These are phyloP conservation scores for Phaseolus lunatus DNA, from an alignment of 306 rosid genomes.

Conservation along the genomic window DNA sequence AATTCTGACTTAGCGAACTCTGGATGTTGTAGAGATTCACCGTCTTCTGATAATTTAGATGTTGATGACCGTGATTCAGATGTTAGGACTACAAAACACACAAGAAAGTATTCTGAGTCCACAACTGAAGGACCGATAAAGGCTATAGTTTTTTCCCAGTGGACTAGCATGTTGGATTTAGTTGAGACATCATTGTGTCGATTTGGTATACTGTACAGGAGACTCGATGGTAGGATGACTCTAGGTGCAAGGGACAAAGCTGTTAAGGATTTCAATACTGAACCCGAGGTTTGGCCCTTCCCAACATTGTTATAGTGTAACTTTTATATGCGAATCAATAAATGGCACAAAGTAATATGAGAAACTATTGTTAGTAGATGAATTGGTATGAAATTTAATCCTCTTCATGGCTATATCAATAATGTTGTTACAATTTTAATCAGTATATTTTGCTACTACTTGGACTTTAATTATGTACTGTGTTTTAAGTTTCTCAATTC, in stretches of 20 bases:
- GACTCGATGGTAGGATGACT: constrained; percentile 96
- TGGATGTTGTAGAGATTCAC: constrained; percentile 53
- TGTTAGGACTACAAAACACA: constrained; percentile 51
- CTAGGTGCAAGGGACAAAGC: constrained; percentile 79
- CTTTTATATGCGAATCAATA: constrained; percentile 24
- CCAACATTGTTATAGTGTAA: constrained; percentile 32
- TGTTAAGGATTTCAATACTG: constrained; percentile 84
- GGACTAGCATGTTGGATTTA: constrained; percentile 97
- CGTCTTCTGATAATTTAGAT: constrained; percentile 35
- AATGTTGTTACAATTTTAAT: constrained; percentile 19
- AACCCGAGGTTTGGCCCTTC: constrained; percentile 82
- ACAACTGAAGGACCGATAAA: constrained; percentile 65
- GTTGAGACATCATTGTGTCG: constrained; percentile 67
- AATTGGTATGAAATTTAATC: constrained; percentile 29
- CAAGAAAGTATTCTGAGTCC: constrained; percentile 56
- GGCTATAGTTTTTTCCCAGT: constrained; percentile 90
- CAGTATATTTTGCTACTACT: constrained; percentile 24
- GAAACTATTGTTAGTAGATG: constrained; percentile 17
- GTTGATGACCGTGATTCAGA: constrained; percentile 55
- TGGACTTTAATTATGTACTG: constrained; percentile 34
- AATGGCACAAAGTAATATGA: constrained; percentile 5
- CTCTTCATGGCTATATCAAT: constrained; percentile 19
- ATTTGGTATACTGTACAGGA: constrained; percentile 64
- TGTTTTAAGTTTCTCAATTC: constrained; percentile 37
- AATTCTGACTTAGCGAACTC: constrained; percentile 44